Evolutionary conservation across 2,329 filamentous ascomycete species (phyloP).

Genomic region (Fusarium pseudograminearum): DNA sequence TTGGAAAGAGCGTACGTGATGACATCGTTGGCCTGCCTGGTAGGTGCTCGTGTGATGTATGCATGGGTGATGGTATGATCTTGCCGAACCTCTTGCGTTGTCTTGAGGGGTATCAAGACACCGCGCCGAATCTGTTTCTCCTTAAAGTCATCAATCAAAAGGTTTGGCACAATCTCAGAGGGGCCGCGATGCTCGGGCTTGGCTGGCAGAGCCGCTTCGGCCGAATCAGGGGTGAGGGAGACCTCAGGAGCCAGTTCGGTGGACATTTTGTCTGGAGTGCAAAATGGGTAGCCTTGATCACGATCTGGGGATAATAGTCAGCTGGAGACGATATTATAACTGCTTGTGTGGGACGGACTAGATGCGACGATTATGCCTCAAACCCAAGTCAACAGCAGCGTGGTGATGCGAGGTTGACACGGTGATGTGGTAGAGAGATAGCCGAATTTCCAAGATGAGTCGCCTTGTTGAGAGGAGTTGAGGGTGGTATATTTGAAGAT

Average conservation of each 20-base stretch:
- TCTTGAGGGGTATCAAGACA: conserved; percentile 72
- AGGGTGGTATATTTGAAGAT: not conserved
- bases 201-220: conserved; percentile 12
- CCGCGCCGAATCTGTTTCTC: conserved; percentile 56
- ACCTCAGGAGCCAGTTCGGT: conserved; percentile 22
- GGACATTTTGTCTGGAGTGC: conserved; percentile 28
- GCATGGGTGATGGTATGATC: conserved; percentile 70
- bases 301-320: not conserved
- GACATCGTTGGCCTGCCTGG: conserved; percentile 77
- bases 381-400: conserved; percentile 4
- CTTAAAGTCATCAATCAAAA: conserved; percentile 54
- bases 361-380: conserved; percentile 1
- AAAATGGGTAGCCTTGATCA: not conserved
- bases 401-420: not conserved
- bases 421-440: conserved; percentile 3
- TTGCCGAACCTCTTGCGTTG: conserved; percentile 71
- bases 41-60: conserved; percentile 78
- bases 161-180: conserved; percentile 51
- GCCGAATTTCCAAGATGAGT: conserved; percentile 11
- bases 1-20: conserved; percentile 69
- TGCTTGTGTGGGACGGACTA: conserved; percentile 7
- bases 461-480: conserved; percentile 14
- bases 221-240: conserved; percentile 23
- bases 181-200: conserved; percentile 43
- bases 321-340: not conserved